These are phyloP conservation scores for Lentinus brumalis DNA, from an alignment of 768 basidiomycete genomes.

Conservation along the genomic window DNA sequence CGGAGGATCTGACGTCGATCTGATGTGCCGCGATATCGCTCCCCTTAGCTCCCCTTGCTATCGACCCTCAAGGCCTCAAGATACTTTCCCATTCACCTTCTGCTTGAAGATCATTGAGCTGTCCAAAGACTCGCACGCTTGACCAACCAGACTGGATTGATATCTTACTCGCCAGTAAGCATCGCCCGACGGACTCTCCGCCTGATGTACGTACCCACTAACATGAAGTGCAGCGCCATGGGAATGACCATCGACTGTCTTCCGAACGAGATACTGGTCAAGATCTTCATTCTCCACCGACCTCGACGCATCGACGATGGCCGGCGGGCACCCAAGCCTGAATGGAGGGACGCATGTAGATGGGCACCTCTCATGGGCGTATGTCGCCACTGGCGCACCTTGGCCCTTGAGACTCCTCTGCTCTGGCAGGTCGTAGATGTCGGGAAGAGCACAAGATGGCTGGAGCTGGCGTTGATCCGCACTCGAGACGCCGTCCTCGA, in stretches of 20 bases:
- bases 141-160: no score
- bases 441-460: background rate
- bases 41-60: no score
- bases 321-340: background rate
- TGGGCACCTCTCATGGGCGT: constrained; percentile 8
- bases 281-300: background rate
- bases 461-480: background rate
- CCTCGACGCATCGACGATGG: background rate
- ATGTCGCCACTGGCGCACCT: constrained; percentile 13
- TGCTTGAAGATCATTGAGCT: no score
- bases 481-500: background rate
- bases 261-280: constrained; percentile 2
- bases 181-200: no score
- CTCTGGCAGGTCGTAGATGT: constrained; percentile 9
- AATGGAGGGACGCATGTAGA: background rate
- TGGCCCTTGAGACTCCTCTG: background rate
- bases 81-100: no score
- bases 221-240: no score
- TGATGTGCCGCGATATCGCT: no score
- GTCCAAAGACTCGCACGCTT: no score
- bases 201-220: no score
- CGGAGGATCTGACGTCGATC: no score
- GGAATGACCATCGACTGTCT: background rate
- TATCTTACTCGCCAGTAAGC: no score
- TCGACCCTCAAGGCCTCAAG: no score